Evolutionary conservation across 2,329 filamentous ascomycete species (phyloP).

Genomic region (Keithomyces neogunnii): DNA sequence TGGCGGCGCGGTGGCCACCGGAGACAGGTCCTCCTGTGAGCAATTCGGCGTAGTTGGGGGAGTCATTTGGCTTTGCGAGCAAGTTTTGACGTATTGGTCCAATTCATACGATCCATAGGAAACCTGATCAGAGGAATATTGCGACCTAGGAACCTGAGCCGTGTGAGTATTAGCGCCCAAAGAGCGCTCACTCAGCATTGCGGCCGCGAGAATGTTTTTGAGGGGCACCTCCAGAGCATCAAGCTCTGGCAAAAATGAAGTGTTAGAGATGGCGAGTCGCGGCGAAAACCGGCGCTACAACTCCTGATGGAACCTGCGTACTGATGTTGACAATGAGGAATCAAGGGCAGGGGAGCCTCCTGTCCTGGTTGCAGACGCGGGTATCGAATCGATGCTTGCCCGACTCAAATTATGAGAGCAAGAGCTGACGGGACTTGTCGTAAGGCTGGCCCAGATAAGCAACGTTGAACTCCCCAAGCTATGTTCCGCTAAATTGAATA

Average conservation of each 20-base stretch:
- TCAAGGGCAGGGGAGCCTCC: too few species aligned
- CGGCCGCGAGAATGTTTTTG: conserved; percentile 17
- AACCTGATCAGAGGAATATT: conserved; percentile 21
- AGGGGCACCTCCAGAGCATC: conserved; percentile 20
- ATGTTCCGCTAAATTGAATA: conserved; percentile 3
- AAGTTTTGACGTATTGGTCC: conserved; percentile 30
- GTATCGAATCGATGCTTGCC: too few species aligned
- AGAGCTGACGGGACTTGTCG: too few species aligned
- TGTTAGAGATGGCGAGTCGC: neutral
- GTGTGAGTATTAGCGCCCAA: conserved; percentile 52
- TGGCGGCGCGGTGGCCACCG: conserved; percentile 40
- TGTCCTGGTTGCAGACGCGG: too few species aligned
- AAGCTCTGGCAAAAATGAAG: conserved; percentile 11
- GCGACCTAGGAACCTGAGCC: conserved; percentile 49
- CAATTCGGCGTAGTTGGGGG: conserved; percentile 68
- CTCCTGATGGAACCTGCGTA: neutral
- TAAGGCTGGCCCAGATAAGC: neutral
- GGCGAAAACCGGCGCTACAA: neutral
- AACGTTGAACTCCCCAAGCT: neutral
- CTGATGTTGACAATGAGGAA: too few species aligned
- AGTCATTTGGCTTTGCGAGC: conserved; percentile 57
- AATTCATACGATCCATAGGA: conserved; percentile 21
- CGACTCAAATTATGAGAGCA: too few species aligned
- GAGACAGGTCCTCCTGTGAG: conserved; percentile 49
- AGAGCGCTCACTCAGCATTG: conserved; percentile 32